Percentiles rank a stretch among this genome's conserved stretches.
These are phyloP conservation scores for Cystofilobasidium capitatum DNA, from an alignment of 768 basidiomycete species.

Conservation along the genomic window DNA sequence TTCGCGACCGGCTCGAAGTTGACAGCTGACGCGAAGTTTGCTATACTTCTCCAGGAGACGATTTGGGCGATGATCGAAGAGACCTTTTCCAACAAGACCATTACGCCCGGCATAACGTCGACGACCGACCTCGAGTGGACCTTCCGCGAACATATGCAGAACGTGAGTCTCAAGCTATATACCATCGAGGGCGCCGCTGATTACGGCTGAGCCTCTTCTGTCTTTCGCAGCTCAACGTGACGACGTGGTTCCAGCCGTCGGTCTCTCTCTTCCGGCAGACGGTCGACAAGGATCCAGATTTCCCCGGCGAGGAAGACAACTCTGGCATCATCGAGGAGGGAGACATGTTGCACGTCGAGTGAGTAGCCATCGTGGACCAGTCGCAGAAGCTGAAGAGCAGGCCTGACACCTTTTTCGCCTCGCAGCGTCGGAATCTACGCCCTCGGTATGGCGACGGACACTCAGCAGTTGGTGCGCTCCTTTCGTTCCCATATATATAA, in stretches of 20 bases:
- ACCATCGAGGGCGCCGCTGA: too few relatives aligned
- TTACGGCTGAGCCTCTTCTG: background rate
- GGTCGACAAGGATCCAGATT: conserved; percentile 27
- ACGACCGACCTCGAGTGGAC: conserved; percentile 50
- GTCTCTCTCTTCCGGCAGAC: conserved; percentile 41
- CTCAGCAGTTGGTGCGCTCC: conserved; percentile 45
- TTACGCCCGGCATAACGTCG: conserved; percentile 45
- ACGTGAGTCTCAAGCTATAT: too few relatives aligned
- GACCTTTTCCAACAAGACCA: conserved; percentile 45
- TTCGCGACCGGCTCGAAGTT: too few relatives aligned
- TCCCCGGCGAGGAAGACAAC: conserved; percentile 39
- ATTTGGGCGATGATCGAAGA: conserved; percentile 51
- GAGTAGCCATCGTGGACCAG: background rate
- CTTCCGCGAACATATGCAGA: conserved; percentile 50
- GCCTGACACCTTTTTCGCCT: background rate
- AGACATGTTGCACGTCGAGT: conserved; percentile 49
- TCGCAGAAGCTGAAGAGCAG: background rate
- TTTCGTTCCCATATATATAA: background rate
- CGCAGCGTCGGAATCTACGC: conserved; percentile 47
- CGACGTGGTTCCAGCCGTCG: conserved; percentile 52
- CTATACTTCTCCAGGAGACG: conserved; percentile 41
- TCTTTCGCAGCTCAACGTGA: conserved; percentile 38
- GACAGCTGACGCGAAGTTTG: too few relatives aligned
- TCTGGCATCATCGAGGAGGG: conserved; percentile 45
- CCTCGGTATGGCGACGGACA: conserved; percentile 51